Conservation (phyloP, 2,329 filamentous ascomycete genomes). For the Macrophomina phaseolina region DNA sequence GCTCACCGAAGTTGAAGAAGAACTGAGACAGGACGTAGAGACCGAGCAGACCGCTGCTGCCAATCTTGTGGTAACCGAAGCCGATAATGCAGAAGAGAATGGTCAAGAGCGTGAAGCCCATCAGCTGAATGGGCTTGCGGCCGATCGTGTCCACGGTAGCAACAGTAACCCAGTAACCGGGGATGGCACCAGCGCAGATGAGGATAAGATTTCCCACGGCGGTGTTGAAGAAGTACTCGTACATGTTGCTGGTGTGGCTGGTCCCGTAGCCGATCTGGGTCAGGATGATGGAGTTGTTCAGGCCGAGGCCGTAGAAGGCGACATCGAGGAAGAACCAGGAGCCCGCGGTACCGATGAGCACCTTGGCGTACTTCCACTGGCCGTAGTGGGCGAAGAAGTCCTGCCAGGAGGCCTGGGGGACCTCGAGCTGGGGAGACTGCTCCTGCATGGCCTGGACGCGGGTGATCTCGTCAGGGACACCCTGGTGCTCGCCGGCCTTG, state of each 20-base stretch:
- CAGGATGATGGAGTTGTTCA: slow-evolving; percentile 79
- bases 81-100: slow-evolving; percentile 57
- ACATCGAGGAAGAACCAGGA: slow-evolving; percentile 84
- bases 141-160: slow-evolving; percentile 75
- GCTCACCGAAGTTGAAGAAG: slow-evolving; percentile 59
- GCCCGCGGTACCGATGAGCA: slow-evolving; percentile 78
- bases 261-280: slow-evolving; percentile 72
- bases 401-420: slow-evolving; percentile 72
- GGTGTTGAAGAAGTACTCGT: slow-evolving; percentile 73
- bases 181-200: slow-evolving; percentile 78
- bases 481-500: slow-evolving; percentile 67
- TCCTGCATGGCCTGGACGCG: slow-evolving; percentile 65
- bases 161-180: slow-evolving; percentile 82
- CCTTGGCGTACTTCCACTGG: slow-evolving; percentile 72
- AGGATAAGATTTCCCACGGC: slow-evolving; percentile 81
- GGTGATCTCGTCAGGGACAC: slow-evolving; percentile 68
- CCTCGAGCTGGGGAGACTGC: slow-evolving; percentile 60
- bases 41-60: slow-evolving; percentile 49
- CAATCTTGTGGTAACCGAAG: slow-evolving; percentile 54
- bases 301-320: slow-evolving; percentile 61
- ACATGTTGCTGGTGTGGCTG: slow-evolving; percentile 61
- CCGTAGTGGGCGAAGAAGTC: slow-evolving; percentile 76
- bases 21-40: slow-evolving; percentile 57
- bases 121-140: slow-evolving; percentile 77
- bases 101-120: slow-evolving; percentile 55